phyloP scores from a whole-genome alignment of 495 filamentous ascomycete genomes.

The Neurospora pannonica region DNA sequence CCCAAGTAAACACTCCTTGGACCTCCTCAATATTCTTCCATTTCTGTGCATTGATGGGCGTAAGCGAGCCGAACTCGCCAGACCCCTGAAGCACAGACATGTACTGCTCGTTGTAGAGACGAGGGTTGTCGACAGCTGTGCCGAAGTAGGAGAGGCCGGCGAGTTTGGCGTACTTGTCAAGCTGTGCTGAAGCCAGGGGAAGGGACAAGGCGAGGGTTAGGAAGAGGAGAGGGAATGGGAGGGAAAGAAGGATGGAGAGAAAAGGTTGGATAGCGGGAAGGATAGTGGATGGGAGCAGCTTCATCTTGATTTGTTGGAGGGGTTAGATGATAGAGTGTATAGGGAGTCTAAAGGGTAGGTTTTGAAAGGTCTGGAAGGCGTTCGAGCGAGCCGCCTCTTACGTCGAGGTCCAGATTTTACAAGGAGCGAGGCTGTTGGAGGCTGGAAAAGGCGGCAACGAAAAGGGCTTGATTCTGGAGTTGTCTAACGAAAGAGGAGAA shows the following conservation, averaged over 20 bases:
- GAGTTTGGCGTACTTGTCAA: conserved; percentile 41
- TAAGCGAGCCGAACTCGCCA: conserved; percentile 45
- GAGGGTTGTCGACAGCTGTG: conserved; percentile 45
- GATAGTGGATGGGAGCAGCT: not conserved
- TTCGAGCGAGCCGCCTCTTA: not conserved
- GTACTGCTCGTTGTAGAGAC: conserved; percentile 43
- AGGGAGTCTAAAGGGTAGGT: not conserved
- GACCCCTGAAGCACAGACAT: conserved; percentile 26
- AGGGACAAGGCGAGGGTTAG: not conserved
- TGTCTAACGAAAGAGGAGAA: too few species aligned
- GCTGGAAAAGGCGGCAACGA: not conserved
- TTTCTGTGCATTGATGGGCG: conserved; percentile 47
- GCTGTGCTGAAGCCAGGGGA: conserved; percentile 9
- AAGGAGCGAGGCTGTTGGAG: not conserved
- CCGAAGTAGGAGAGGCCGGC: conserved; percentile 47
- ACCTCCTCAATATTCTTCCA: conserved; percentile 26
- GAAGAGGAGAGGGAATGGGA: not conserved
- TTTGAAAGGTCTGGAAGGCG: not conserved
- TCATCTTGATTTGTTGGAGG: not conserved
- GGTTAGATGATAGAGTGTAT: not conserved
- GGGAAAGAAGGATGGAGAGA: not conserved
- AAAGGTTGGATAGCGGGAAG: not conserved
- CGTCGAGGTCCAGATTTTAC: not conserved
- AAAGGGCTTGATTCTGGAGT: too few species aligned
- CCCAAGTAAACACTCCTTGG: conserved; percentile 37